These are phyloP conservation scores for Aphanocladium album DNA, from an alignment of 2,329 filamentous ascomycete species.

Conservation along the genomic window DNA sequence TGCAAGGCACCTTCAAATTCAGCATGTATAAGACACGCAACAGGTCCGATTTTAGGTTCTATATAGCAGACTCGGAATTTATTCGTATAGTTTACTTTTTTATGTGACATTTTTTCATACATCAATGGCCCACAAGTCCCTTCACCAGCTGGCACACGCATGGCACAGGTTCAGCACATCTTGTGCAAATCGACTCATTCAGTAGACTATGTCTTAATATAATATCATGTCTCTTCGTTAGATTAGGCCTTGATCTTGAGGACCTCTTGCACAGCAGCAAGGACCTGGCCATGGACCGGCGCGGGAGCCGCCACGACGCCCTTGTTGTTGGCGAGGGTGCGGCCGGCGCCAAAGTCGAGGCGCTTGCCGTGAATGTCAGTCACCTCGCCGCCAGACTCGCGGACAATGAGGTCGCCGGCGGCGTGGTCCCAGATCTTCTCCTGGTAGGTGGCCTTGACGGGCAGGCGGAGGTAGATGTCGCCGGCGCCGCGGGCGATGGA, in stretches of 20 bases:
- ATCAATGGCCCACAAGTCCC: too few species aligned
- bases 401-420: conserved; percentile 87
- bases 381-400: conserved; percentile 88
- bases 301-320: conserved; percentile 86
- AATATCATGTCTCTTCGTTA: background rate
- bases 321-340: conserved; percentile 86
- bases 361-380: conserved; percentile 82
- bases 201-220: background rate
- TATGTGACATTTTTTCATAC: too few species aligned
- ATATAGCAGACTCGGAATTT: too few species aligned
- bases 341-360: conserved; percentile 79
- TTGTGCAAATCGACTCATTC: background rate
- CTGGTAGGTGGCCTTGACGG: conserved; percentile 79
- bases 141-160: too few species aligned
- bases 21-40: background rate
- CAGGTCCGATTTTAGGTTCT: background rate
- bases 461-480: conserved; percentile 88
- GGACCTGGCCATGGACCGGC: conserved; percentile 68
- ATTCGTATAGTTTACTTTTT: too few species aligned
- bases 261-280: conserved; percentile 78
- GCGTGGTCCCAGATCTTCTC: conserved; percentile 99
- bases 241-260: conserved; percentile 37
- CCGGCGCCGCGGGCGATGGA: conserved; percentile 91
- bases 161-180: too few species aligned
- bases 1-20: background rate